phyloP scores from a whole-genome alignment of 805 yeast species.

The Ogataea minuta region DNA sequence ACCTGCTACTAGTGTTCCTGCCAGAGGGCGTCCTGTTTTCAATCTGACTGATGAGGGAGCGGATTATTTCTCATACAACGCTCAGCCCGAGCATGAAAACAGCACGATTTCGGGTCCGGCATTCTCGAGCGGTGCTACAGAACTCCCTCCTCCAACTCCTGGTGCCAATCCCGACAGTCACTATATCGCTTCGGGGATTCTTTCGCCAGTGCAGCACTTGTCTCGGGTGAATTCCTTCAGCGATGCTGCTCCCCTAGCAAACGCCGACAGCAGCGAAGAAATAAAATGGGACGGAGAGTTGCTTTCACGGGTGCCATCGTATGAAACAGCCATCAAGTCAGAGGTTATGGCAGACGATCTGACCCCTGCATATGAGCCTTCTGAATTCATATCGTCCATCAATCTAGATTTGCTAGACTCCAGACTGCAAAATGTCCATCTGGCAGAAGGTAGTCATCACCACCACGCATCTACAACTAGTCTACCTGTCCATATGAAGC shows the following conservation, averaged over 20 bases:
- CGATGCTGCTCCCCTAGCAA: slow-evolving; percentile 18
- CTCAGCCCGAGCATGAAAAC: slow-evolving; percentile 1
- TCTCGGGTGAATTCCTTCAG: slow-evolving; percentile 57
- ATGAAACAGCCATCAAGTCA: slow-evolving; percentile 69
- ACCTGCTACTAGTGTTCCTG: slow-evolving; percentile 6
- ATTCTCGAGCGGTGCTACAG: slow-evolving; percentile 20
- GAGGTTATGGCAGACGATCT: slow-evolving; percentile 47
- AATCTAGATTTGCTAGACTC: slow-evolving; percentile 34
- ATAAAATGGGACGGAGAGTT: slow-evolving; percentile 20
- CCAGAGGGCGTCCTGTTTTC: slow-evolving; percentile 30
- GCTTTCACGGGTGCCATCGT: slow-evolving; percentile 74
- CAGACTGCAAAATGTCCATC: slow-evolving; percentile 26
- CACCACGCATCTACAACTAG: slow-evolving; percentile 1
- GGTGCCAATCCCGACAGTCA: slow-evolving; percentile 1
- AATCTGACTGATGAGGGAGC: slow-evolving; percentile 30
- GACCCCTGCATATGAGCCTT: slow-evolving; percentile 72
- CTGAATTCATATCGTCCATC: slow-evolving; percentile 39
- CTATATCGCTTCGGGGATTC: slow-evolving; percentile 36
- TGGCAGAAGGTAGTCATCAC: slow-evolving; percentile 9
- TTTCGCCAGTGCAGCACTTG: slow-evolving; percentile 56
- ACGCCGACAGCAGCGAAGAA: slow-evolving; percentile 13
- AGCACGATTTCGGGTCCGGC: slow-evolving; percentile 24
- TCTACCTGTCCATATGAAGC: slow-evolving; percentile 9
- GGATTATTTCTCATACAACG: slow-evolving; percentile 34
- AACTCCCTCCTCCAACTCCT: slow-evolving; percentile 15